These are phyloP conservation scores for Wilcoxina mikolae DNA, from an alignment of 495 filamentous ascomycete species.

Conservation along the genomic window DNA sequence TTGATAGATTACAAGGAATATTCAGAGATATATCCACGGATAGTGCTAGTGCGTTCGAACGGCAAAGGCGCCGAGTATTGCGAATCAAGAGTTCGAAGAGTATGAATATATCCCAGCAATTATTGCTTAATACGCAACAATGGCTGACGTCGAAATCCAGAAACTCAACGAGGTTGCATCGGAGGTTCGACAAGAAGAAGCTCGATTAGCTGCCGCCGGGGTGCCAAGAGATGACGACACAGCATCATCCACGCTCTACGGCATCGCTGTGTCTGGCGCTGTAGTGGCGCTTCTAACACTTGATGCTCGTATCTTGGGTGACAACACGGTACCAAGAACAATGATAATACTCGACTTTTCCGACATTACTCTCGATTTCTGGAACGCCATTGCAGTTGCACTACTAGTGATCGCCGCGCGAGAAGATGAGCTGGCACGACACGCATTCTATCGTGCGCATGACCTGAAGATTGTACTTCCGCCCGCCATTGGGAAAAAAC, in stretches of 20 bases:
- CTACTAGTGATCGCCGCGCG: constrained; percentile 25
- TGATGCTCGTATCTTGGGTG: constrained; percentile 9
- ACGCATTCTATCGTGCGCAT: constrained; percentile 15
- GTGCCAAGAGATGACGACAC: constrained; percentile 2
- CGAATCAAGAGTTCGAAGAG: constrained; percentile 22
- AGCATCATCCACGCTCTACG: constrained; percentile 29
- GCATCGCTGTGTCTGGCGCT: constrained; percentile 29
- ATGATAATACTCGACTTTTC: constrained; percentile 30
- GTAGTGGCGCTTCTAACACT: constrained; percentile 30
- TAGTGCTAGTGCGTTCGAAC: constrained; percentile 13
- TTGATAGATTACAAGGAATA: neutral
- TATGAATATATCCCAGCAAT: neutral
- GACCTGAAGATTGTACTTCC: neutral
- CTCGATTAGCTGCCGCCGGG: constrained; percentile 10
- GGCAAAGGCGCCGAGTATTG: constrained; percentile 22
- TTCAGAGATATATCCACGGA: constrained; percentile 3
- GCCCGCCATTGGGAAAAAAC: neutral
- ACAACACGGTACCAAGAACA: constrained; percentile 22
- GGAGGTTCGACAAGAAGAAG: constrained; percentile 18
- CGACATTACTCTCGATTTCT: constrained; percentile 30
- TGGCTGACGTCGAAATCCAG: neutral
- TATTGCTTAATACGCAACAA: neutral
- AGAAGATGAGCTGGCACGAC: constrained; percentile 20
- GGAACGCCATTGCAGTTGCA: constrained; percentile 31
- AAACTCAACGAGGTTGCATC: constrained; percentile 19